These are phyloP conservation scores for Cystofilobasidium macerans DNA, from an alignment of 768 basidiomycete species.

Conservation along the genomic window DNA sequence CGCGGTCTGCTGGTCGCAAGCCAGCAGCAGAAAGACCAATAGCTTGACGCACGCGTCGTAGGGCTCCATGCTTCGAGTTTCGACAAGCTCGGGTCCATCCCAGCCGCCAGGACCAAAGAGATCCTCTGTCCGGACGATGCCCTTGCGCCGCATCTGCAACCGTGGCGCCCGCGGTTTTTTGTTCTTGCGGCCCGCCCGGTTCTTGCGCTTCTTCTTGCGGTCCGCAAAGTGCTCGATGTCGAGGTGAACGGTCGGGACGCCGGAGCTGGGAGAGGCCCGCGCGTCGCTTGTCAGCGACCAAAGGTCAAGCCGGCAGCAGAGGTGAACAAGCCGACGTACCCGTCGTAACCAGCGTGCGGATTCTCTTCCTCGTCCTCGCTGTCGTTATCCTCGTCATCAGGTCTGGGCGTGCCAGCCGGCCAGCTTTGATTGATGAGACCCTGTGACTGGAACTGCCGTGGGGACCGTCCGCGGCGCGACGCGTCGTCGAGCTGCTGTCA, in stretches of 20 bases:
- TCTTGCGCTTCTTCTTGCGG: not conserved
- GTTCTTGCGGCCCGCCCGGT: not conserved
- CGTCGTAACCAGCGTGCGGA: not conserved
- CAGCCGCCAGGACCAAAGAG: slow-evolving; percentile 7
- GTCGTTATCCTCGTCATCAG: not conserved
- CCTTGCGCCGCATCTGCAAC: not conserved
- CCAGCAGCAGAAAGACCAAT: no score
- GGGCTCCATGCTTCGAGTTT: slow-evolving; percentile 5
- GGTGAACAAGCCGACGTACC: not conserved
- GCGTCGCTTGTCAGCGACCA: not conserved
- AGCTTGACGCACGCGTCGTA: slow-evolving; percentile 13
- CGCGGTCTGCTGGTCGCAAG: no score
- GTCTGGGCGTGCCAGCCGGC: not conserved
- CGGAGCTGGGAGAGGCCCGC: not conserved
- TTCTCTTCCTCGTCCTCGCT: not conserved
- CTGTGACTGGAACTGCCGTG: not conserved
- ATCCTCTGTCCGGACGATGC: slow-evolving; percentile 15
- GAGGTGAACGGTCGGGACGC: slow-evolving; percentile 13
- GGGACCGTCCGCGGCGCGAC: no score
- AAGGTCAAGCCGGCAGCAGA: not conserved
- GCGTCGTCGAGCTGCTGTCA: no score
- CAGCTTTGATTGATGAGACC: not conserved
- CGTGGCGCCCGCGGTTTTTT: not conserved
- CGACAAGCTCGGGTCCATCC: slow-evolving; percentile 1
- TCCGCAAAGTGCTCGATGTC: slow-evolving; percentile 12